A percentile compares a stretch with the other conserved stretches of the same genome.
phyloP scores from a whole-genome alignment of 2,329 filamentous ascomycete species.

The Fusarium concolor region DNA sequence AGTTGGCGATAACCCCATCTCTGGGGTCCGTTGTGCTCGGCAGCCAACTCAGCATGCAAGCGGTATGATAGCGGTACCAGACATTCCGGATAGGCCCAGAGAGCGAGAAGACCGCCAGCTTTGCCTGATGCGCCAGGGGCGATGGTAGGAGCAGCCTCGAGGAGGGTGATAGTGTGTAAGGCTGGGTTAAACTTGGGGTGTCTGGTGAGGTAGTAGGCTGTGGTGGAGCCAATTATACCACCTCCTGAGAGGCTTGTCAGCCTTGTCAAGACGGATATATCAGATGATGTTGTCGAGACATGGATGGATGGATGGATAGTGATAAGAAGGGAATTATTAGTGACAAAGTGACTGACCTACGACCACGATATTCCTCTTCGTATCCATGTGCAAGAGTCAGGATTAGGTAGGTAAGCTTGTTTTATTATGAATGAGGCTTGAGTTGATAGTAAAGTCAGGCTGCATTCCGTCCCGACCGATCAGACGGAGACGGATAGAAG shows the following conservation, averaged over 20 bases:
- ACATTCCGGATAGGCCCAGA: conserved; percentile 89
- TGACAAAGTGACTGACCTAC: conserved; percentile 54
- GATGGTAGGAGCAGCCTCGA: conserved; percentile 85
- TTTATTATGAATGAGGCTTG: not conserved
- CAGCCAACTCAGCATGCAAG: conserved; percentile 85
- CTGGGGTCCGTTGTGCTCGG: conserved; percentile 80
- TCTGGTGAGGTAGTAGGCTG: conserved; percentile 89
- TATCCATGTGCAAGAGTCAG: conserved; percentile 47
- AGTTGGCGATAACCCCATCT: conserved; percentile 89
- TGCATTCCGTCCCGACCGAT: not conserved
- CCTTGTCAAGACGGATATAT: conserved; percentile 1
- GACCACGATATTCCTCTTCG: conserved; percentile 62
- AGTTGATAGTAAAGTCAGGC: not conserved
- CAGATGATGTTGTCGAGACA: conserved; percentile 12
- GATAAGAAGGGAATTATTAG: not conserved
- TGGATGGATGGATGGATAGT: not conserved
- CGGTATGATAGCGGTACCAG: conserved; percentile 88
- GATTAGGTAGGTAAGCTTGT: no score
- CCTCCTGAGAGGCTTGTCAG: conserved; percentile 68
- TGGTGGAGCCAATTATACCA: conserved; percentile 91
- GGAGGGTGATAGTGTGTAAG: conserved; percentile 82
- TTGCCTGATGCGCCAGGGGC: conserved; percentile 95
- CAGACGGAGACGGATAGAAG: conserved; percentile 1
- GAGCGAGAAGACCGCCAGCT: conserved; percentile 87
- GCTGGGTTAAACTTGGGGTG: conserved; percentile 83